phyloP scores from a whole-genome alignment of 2,329 filamentous ascomycete genomes.

The Sordariomycetes sp. region DNA sequence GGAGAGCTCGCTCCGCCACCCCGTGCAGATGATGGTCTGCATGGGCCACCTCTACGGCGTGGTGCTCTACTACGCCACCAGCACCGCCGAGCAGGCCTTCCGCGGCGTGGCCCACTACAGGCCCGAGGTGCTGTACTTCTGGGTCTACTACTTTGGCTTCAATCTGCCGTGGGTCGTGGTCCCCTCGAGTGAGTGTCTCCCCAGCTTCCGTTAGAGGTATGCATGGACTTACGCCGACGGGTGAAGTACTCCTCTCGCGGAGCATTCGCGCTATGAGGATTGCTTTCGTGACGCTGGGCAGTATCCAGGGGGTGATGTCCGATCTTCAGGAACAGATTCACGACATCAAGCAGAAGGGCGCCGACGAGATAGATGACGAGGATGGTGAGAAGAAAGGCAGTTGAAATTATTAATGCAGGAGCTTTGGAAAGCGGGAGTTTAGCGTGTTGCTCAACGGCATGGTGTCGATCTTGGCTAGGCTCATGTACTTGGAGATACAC shows the following conservation, averaged over 20 bases:
- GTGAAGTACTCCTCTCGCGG: constrained; percentile 1
- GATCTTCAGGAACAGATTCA: background rate
- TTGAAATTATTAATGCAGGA: background rate
- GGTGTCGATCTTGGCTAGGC: background rate
- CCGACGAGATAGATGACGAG: background rate
- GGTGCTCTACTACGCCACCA: constrained; percentile 51
- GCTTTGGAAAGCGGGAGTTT: background rate
- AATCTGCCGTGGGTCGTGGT: constrained; percentile 51
- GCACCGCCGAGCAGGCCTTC: constrained; percentile 33
- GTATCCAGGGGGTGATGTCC: background rate
- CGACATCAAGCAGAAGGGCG: constrained; percentile 1
- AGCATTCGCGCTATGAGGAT: constrained; percentile 3
- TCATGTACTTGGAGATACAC: background rate
- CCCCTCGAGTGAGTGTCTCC: constrained; percentile 34
- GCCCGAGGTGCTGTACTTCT: constrained; percentile 51
- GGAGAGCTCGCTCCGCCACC: constrained; percentile 33
- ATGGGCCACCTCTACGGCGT: constrained; percentile 50
- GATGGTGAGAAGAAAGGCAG: background rate
- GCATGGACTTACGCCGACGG: background rate
- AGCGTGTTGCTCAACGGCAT: background rate
- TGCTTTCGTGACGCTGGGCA: constrained; percentile 1
- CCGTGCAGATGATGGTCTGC: constrained; percentile 38
- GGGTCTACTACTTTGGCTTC: constrained; percentile 52
- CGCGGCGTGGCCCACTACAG: constrained; percentile 39
- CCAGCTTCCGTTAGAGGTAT: background rate